Conservation (phyloP, 257 asterid species). For the Jacaranda copaia region DNA sequence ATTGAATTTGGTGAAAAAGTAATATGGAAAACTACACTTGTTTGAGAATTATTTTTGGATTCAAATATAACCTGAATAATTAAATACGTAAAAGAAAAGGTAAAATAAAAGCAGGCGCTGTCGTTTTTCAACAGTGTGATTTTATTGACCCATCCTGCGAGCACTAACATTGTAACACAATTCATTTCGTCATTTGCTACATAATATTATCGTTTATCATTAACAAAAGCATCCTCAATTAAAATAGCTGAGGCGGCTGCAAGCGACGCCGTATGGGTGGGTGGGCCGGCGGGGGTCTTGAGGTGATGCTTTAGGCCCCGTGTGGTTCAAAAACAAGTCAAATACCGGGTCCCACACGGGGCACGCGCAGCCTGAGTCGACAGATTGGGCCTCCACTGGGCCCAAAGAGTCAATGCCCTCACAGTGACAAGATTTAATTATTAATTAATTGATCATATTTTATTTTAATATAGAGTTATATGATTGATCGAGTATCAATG, state of each 20-base stretch:
- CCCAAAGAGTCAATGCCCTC: conserved; percentile 32
- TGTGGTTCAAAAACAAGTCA: conserved; percentile 35
- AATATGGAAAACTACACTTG: no score
- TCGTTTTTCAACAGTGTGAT: no score
- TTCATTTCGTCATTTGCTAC: conserved; percentile 33
- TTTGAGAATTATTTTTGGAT: no score
- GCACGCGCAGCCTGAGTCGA: conserved; percentile 46
- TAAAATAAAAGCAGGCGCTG: background rate
- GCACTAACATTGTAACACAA: conserved; percentile 20
- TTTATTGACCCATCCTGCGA: background rate
- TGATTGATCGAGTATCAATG: no score
- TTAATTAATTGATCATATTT: background rate
- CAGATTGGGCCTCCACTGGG: conserved; percentile 22
- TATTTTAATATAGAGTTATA: no score
- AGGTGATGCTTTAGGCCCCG: conserved; percentile 35
- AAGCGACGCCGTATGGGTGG: conserved; percentile 40
- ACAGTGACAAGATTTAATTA: background rate
- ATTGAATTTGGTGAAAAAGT: no score
- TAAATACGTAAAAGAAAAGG: background rate
- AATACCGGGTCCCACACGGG: conserved; percentile 39
- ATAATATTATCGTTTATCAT: background rate
- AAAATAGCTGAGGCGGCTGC: conserved; percentile 39
- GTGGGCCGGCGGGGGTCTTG: conserved; percentile 24
- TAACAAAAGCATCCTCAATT: background rate
- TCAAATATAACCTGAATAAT: background rate